Evolutionary conservation across 2,329 filamentous ascomycete species (phyloP).

Genomic region (Furcasterigmium furcatum): DNA sequence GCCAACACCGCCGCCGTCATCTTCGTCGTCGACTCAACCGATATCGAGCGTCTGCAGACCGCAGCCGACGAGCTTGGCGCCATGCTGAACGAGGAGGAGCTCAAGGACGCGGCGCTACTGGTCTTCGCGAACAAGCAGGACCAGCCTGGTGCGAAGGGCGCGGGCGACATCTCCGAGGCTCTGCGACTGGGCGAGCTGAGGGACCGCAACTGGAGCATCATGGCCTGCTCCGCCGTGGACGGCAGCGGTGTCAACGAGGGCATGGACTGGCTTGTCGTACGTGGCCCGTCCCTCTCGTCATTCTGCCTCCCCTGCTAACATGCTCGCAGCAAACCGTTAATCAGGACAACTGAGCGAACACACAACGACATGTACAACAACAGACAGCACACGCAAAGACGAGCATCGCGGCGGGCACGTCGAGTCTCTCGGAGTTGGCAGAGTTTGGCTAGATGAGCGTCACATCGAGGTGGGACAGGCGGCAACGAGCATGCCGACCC

Average conservation of each 20-base stretch:
- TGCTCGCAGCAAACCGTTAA: conserved; percentile 19
- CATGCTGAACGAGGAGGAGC: conserved; percentile 96
- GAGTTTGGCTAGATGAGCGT: too few relatives aligned
- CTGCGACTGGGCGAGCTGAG: conserved; percentile 85
- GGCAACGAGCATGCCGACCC: too few relatives aligned
- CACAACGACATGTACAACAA: conserved; percentile 3
- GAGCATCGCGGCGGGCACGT: conserved; percentile 1
- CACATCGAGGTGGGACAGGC: too few relatives aligned
- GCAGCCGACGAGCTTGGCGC: conserved; percentile 88
- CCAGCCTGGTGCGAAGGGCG: conserved; percentile 93
- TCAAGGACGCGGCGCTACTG: conserved; percentile 85
- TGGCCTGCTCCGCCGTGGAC: conserved; percentile 94
- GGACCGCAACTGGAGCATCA: conserved; percentile 98
- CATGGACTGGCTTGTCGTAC: conserved; percentile 97
- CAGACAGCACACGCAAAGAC: background rate
- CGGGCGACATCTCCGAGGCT: conserved; percentile 94
- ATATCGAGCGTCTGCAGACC: conserved; percentile 91
- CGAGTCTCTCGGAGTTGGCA: background rate
- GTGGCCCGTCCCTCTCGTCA: conserved; percentile 22
- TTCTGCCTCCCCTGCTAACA: conserved; percentile 3
- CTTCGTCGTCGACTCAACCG: conserved; percentile 97
- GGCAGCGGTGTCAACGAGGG: conserved; percentile 92
- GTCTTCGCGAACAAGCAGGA: conserved; percentile 99
- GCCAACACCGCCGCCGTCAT: conserved; percentile 97
- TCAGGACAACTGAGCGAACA: conserved; percentile 12